Conservation (phyloP, 257 asterid genomes). For the Jacaranda copaia region DNA sequence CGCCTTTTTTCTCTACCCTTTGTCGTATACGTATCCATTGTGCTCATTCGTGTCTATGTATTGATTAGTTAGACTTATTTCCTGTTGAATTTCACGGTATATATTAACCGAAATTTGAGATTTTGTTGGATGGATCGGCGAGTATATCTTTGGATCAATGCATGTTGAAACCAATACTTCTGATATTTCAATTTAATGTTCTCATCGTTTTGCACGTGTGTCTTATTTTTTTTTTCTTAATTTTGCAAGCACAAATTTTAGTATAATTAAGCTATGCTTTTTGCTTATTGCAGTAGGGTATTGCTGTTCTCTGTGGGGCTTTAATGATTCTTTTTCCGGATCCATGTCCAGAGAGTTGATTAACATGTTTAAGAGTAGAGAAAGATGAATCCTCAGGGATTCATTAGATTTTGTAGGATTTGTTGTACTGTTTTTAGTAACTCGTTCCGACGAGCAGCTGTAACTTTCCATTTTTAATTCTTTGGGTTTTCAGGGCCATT, state of each 20-base stretch:
- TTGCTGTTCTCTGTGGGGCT: constrained; percentile 25
- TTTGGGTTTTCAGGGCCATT: constrained; percentile 6
- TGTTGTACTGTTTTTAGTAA: constrained; percentile 1
- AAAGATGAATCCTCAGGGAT: background rate
- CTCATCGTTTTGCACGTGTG: constrained; percentile 10
- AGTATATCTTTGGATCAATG: constrained; percentile 39
- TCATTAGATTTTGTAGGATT: constrained; percentile 9
- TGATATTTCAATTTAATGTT: constrained; percentile 16
- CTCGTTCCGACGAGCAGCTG: background rate
- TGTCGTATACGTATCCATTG: constrained; percentile 15
- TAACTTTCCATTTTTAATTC: background rate
- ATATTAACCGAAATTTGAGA: background rate
- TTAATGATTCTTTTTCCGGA: constrained; percentile 1
- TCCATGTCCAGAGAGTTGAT: constrained; percentile 13
- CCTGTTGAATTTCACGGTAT: constrained; percentile 14
- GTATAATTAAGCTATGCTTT: background rate
- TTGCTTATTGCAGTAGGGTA: constrained; percentile 9
- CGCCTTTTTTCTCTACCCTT: background rate
- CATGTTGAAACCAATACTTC: constrained; percentile 32
- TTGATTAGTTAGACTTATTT: constrained; percentile 17
- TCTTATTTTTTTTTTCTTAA: background rate
- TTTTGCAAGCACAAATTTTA: background rate
- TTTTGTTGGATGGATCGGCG: constrained; percentile 33
- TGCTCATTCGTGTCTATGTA: constrained; percentile 30
- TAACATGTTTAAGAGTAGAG: constrained; percentile 8